Conservation (phyloP, 306 rosid species). For the Prunus armeniaca region DNA sequence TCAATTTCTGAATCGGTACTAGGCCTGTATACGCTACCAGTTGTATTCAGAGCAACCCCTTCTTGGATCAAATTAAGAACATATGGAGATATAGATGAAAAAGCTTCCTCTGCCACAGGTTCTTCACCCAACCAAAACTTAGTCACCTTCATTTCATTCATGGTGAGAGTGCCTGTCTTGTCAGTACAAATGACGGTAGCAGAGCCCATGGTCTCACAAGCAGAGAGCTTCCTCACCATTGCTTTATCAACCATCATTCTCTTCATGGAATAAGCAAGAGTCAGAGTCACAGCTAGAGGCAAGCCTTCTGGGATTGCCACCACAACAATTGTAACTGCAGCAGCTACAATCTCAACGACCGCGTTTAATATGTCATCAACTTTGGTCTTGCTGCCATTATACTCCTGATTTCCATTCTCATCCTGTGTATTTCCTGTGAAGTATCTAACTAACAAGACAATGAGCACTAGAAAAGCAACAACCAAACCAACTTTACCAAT, state of each 20-base stretch:
- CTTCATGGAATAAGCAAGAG: conserved; percentile 53
- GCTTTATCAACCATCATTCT: conserved; percentile 51
- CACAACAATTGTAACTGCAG: conserved; percentile 46
- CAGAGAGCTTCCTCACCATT: conserved; percentile 50
- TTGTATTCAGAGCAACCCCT: conserved; percentile 46
- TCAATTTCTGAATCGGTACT: conserved; percentile 17
- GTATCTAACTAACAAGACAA: conserved; percentile 37
- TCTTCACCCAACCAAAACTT: conserved; percentile 38
- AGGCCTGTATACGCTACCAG: conserved; percentile 40
- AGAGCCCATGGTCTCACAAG: conserved; percentile 58
- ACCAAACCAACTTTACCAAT: conserved; percentile 45
- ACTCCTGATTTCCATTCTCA: conserved; percentile 35
- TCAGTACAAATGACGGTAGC: conserved; percentile 53
- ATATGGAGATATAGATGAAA: conserved; percentile 4
- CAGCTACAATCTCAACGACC: conserved; percentile 32
- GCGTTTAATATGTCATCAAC: conserved; percentile 32
- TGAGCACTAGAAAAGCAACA: conserved; percentile 40
- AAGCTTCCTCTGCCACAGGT: conserved; percentile 1
- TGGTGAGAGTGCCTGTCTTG: conserved; percentile 52
- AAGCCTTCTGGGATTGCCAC: conserved; percentile 56
- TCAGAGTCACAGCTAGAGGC: conserved; percentile 45
- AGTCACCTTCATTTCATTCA: conserved; percentile 47
- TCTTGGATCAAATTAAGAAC: conserved; percentile 20
- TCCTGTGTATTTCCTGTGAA: conserved; percentile 43
- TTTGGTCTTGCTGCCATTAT: conserved; percentile 28